Evolutionary conservation across 2,329 filamentous ascomycete genomes (phyloP).

Genomic region (Penicillium sp.): DNA sequence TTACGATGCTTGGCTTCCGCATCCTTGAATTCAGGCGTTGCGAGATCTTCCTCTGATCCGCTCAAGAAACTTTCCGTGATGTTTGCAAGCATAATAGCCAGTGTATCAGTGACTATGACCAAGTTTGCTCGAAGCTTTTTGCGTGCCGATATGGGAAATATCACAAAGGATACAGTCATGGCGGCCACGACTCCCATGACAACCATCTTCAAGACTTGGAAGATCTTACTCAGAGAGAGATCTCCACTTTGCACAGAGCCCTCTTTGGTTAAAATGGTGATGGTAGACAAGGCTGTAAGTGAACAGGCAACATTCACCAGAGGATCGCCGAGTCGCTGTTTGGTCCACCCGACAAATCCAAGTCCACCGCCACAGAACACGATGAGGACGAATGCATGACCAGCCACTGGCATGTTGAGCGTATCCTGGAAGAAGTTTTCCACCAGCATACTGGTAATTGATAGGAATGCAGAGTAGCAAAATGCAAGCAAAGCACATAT

Average conservation of each 20-base stretch:
- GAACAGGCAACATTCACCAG: constrained; percentile 81
- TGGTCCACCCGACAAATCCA: constrained; percentile 82
- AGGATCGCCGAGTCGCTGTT: constrained; percentile 70
- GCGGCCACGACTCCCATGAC: constrained; percentile 68
- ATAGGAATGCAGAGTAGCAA: constrained; percentile 68
- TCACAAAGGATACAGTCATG: constrained; percentile 65
- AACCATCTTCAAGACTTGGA: constrained; percentile 77
- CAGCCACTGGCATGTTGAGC: constrained; percentile 60
- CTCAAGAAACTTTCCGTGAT: constrained; percentile 79
- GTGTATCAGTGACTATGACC: constrained; percentile 64
- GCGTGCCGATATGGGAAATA: constrained; percentile 74
- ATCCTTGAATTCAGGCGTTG: constrained; percentile 58
- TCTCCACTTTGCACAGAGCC: constrained; percentile 75
- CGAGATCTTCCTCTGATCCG: constrained; percentile 72
- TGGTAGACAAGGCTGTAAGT: constrained; percentile 78
- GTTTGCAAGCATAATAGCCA: constrained; percentile 73
- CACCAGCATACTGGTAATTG: constrained; percentile 80
- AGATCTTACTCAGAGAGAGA: constrained; percentile 74
- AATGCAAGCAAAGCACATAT: constrained; percentile 72
- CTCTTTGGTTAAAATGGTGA: constrained; percentile 86
- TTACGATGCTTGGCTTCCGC: constrained; percentile 60
- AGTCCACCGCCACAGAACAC: constrained; percentile 81
- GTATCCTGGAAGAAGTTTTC: constrained; percentile 69
- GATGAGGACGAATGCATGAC: constrained; percentile 71
- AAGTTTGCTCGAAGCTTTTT: constrained; percentile 67